Conservation (phyloP, 2,329 filamentous ascomycete genomes). For the Trichoderma sp. region DNA sequence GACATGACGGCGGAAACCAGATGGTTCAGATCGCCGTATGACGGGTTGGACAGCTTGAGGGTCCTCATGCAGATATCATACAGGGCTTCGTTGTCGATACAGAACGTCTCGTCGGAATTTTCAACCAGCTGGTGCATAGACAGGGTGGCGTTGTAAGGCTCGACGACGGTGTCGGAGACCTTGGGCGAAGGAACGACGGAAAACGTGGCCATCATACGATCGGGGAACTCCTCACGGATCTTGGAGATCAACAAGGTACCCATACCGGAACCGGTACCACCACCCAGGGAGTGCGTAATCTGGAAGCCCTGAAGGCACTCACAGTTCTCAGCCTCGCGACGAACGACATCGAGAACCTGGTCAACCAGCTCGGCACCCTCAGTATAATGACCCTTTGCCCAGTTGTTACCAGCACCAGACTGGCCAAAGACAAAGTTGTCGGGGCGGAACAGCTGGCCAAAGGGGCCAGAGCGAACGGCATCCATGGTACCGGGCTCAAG, state of each 20-base stretch:
- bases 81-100: conserved; percentile 99
- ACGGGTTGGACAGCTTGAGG: conserved; percentile 97
- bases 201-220: conserved; percentile 99
- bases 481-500: conserved; percentile 99
- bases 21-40: conserved; percentile 98
- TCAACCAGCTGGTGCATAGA: conserved; percentile 99
- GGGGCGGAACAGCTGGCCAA: conserved; percentile 97
- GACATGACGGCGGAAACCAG: conserved; percentile 99
- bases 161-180: conserved; percentile 98
- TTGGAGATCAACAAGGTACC: conserved; percentile 98
- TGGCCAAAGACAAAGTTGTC: conserved; percentile 99
- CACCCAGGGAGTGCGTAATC: conserved; percentile 99
- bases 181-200: conserved; percentile 97
- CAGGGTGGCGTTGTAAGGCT: conserved; percentile 99
- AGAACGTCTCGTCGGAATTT: conserved; percentile 99
- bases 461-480: conserved; percentile 94
- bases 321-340: conserved; percentile 95
- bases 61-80: conserved; percentile 99
- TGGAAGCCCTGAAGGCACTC: conserved; percentile 99
- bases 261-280: conserved; percentile 99
- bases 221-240: conserved; percentile 99
- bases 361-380: conserved; percentile 98
- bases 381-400: conserved; percentile 99
- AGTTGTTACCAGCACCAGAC: conserved; percentile 99
- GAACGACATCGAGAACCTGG: conserved; percentile 95